Evolutionary conservation across 345 rosid species (phyloP).

Genomic region (Abelmoschus esculentus): DNA sequence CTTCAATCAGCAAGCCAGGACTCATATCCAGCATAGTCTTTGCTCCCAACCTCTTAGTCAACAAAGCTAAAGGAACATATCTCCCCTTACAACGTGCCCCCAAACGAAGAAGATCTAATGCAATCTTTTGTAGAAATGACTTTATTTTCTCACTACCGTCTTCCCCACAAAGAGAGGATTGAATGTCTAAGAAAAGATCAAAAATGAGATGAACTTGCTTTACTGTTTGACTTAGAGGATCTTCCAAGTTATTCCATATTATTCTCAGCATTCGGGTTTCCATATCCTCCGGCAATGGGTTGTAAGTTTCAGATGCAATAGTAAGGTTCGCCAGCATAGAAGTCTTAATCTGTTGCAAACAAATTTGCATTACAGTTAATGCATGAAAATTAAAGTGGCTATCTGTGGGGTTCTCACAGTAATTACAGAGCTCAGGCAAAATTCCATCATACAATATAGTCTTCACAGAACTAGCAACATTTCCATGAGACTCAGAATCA

Average conservation of each 20-base stretch:
- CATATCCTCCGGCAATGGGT: constrained; percentile 52
- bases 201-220: constrained; percentile 86
- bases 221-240: constrained; percentile 90
- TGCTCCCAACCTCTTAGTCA: constrained; percentile 85
- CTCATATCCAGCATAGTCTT: constrained; percentile 56
- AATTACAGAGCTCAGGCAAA: constrained; percentile 75
- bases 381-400: constrained; percentile 93
- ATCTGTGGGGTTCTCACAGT: constrained; percentile 81
- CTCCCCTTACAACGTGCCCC: constrained; percentile 92
- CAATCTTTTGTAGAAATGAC: constrained; percentile 54
- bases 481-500: constrained; percentile 22
- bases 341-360: constrained; percentile 91
- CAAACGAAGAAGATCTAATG: constrained; percentile 62
- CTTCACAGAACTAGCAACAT: constrained; percentile 26
- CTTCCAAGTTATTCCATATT: constrained; percentile 96
- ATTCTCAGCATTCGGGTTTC: constrained; percentile 58
- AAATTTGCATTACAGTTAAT: constrained; percentile 89
- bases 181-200: constrained; percentile 80
- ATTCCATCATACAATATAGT: constrained; percentile 74
- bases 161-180: constrained; percentile 41
- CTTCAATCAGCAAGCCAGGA: constrained; percentile 56
- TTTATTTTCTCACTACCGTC: constrained; percentile 49
- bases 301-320: constrained; percentile 39
- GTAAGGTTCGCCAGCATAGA: constrained; percentile 44
- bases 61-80: constrained; percentile 73